Conservation (phyloP, 345 rosid genomes). For the Draba incana region DNA sequence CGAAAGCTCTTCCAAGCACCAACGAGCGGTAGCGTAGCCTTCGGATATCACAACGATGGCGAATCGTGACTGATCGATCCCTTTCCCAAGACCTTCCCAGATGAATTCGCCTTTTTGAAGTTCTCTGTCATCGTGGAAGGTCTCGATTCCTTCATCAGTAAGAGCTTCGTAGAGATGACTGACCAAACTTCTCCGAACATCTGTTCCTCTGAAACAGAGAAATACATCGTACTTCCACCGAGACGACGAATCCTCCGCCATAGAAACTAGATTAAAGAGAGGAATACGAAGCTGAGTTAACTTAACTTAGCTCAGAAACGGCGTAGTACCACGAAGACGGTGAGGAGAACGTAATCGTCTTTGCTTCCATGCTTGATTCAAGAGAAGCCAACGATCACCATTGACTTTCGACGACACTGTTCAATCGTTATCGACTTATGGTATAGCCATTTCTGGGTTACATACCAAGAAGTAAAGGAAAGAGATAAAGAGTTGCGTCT, state of each 20-base stretch:
- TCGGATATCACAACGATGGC: slow-evolving; percentile 26
- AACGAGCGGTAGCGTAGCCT: slow-evolving; percentile 13
- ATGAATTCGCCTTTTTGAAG: slow-evolving; percentile 15
- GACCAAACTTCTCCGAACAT: slow-evolving; percentile 18
- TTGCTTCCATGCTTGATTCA: too few relatives aligned
- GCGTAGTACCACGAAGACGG: background rate
- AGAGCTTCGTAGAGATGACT: slow-evolving; percentile 28
- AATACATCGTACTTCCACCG: slow-evolving; percentile 30
- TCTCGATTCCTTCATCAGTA: background rate
- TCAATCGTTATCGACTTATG: too few relatives aligned
- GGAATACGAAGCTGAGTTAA: background rate
- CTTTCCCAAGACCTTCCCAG: slow-evolving; percentile 19
- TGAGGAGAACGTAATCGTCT: background rate
- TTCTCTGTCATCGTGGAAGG: slow-evolving; percentile 19
- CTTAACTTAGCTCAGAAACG: background rate
- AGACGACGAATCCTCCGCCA: background rate
- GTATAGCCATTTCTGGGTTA: too few relatives aligned
- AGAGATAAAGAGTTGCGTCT: too few relatives aligned
- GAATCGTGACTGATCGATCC: slow-evolving; percentile 15
- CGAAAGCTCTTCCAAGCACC: slow-evolving; percentile 36
- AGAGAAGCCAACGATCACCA: too few relatives aligned
- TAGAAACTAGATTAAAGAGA: background rate
- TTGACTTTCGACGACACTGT: too few relatives aligned
- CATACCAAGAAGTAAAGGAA: too few relatives aligned
- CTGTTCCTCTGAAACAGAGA: slow-evolving; percentile 35